Conservation (phyloP, 495 filamentous ascomycete species). For the Cenococcum geophilum region DNA sequence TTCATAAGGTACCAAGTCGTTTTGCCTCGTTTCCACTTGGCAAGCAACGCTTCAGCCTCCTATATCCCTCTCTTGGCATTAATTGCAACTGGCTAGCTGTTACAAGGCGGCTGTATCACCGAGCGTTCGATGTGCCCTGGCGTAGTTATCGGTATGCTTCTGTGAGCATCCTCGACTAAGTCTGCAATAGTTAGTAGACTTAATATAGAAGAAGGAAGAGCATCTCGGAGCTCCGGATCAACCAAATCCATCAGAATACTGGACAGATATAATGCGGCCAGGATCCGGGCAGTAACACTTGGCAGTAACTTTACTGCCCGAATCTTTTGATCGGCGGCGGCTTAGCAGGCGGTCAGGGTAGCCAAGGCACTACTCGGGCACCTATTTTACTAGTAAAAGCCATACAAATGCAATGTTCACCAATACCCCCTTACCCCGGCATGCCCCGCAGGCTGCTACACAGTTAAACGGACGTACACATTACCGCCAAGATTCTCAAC, state of each 20-base stretch:
- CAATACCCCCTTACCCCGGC: too few species aligned
- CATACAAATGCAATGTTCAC: too few species aligned
- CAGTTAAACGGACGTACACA: too few species aligned
- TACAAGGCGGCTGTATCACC: conserved; percentile 17
- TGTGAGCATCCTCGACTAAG: background rate
- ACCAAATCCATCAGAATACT: conserved; percentile 19
- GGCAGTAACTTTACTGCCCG: too few species aligned
- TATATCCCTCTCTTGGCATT: conserved; percentile 11
- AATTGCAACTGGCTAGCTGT: conserved; percentile 17
- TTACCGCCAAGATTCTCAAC: too few species aligned
- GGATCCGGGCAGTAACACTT: too few species aligned
- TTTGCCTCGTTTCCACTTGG: conserved; percentile 26
- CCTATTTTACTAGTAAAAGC: too few species aligned
- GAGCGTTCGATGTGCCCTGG: conserved; percentile 1
- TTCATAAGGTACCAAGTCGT: conserved; percentile 2
- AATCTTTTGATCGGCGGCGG: too few species aligned
- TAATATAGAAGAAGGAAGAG: background rate
- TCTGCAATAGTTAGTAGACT: background rate
- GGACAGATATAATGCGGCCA: conserved; percentile 1
- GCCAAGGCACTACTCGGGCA: too few species aligned
- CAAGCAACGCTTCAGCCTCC: conserved; percentile 26
- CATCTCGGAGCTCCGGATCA: conserved; percentile 23
- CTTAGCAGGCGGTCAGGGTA: too few species aligned
- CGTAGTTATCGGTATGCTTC: background rate
- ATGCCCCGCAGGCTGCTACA: too few species aligned